Conservation (phyloP, 495 filamentous ascomycete species). For the Letharia columbiana region DNA sequence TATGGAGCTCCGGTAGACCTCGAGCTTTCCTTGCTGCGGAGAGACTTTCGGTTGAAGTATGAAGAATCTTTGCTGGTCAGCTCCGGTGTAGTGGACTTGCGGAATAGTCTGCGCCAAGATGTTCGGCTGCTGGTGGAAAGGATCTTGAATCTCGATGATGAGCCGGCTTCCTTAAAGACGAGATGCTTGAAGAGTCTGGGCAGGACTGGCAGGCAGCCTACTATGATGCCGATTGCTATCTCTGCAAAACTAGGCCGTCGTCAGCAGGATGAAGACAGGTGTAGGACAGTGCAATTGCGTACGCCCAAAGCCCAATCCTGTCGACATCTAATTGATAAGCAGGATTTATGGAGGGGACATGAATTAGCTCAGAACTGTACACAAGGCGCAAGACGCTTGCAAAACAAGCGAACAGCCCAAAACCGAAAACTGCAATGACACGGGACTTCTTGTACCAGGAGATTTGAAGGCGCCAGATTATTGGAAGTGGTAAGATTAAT, state of each 20-base stretch:
- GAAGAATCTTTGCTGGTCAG: background rate
- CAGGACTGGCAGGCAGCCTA: constrained; percentile 7
- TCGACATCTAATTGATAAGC: background rate
- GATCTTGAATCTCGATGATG: background rate
- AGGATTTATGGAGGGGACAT: background rate
- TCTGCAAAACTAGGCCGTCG: background rate
- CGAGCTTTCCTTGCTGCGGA: background rate
- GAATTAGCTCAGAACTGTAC: background rate
- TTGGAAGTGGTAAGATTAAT: constrained; percentile 25
- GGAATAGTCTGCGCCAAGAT: background rate
- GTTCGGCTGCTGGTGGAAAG: background rate
- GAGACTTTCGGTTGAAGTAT: background rate
- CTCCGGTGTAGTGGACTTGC: background rate
- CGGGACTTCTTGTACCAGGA: constrained; percentile 2
- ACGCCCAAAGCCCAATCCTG: background rate
- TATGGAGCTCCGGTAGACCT: background rate
- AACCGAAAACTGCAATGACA: constrained; percentile 9
- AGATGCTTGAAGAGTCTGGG: background rate
- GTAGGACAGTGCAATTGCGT: background rate
- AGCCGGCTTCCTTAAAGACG: background rate
- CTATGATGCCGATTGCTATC: constrained; percentile 6
- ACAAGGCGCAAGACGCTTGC: constrained; percentile 3
- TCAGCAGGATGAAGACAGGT: background rate
- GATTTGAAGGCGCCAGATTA: constrained; percentile 25
- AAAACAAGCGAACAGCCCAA: background rate